phyloP scores from a whole-genome alignment of 768 basidiomycete species.

The Lactarius hengduanensis region DNA sequence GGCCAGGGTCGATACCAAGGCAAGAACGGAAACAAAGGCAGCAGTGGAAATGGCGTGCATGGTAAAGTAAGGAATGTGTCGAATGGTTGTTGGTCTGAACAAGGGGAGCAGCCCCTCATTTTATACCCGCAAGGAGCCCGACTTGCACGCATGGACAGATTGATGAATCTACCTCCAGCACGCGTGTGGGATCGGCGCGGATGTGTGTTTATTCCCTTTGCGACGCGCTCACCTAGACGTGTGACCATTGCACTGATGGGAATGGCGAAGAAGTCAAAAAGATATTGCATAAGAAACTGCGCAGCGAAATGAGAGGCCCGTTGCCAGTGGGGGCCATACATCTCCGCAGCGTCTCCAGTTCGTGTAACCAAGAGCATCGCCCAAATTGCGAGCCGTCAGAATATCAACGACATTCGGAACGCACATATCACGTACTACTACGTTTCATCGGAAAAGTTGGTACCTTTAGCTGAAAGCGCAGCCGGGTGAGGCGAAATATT shows the following conservation, averaged over 20 bases:
- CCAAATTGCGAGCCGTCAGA: not conserved
- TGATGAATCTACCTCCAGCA: not conserved
- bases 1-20: slow-evolving; percentile 1
- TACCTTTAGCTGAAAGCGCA: not conserved
- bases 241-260: not conserved
- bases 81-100: not conserved
- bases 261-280: not conserved
- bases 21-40: slow-evolving; percentile 6
- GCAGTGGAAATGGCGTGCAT: slow-evolving; percentile 11
- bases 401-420: not conserved
- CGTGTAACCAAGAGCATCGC: not conserved
- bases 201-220: not conserved
- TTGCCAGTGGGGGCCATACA: not conserved
- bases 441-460: not conserved
- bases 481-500: not conserved
- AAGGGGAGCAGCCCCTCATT: not conserved
- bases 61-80: not conserved
- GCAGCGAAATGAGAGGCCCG: not conserved
- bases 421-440: not conserved
- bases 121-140: slow-evolving; percentile 4
- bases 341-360: not conserved
- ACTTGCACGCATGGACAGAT: not conserved
- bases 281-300: not conserved
- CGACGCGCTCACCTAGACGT: not conserved
- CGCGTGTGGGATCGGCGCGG: not conserved